A percentile compares a stretch with the other conserved stretches of the same genome.
Evolutionary conservation across 306 rosid species (phyloP).

Genomic region (Erythrophleum fordii): DNA sequence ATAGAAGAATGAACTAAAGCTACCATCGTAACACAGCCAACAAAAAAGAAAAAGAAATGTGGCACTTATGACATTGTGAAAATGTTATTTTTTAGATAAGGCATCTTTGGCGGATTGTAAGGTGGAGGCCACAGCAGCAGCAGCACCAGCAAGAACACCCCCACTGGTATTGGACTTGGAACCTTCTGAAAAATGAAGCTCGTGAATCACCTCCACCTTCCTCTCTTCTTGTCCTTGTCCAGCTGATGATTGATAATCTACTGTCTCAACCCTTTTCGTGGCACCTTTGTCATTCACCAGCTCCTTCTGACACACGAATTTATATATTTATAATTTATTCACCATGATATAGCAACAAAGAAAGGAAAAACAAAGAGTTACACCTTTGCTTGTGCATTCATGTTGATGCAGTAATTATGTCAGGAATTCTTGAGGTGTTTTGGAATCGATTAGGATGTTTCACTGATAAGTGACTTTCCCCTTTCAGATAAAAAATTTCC

Average conservation of each 20-base stretch:
- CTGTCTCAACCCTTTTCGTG: conserved; percentile 54
- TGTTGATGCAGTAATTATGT: conserved; percentile 13
- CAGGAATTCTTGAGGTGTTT: conserved; percentile 5
- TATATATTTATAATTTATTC: background rate
- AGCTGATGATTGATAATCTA: conserved; percentile 54
- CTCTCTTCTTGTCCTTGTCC: conserved; percentile 53
- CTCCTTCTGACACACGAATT: conserved; percentile 29
- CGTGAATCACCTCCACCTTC: conserved; percentile 62
- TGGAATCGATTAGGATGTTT: conserved; percentile 10
- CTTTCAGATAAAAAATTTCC: background rate
- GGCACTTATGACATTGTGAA: background rate
- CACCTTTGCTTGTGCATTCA: conserved; percentile 40
- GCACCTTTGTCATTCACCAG: conserved; percentile 3
- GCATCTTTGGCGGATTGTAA: conserved; percentile 69
- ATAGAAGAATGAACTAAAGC: background rate
- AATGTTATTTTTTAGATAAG: conserved; percentile 42
- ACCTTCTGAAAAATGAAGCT: conserved; percentile 35
- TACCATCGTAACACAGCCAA: background rate
- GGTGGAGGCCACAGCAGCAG: conserved; percentile 55
- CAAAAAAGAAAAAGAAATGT: background rate
- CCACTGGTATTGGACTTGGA: conserved; percentile 47
- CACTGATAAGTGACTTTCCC: background rate
- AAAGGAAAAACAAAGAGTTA: background rate
- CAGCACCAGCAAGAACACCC: conserved; percentile 60
- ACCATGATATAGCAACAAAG: background rate